Conservation (phyloP, 495 filamentous ascomycete genomes). For the Saxophila tyrrhenica region DNA sequence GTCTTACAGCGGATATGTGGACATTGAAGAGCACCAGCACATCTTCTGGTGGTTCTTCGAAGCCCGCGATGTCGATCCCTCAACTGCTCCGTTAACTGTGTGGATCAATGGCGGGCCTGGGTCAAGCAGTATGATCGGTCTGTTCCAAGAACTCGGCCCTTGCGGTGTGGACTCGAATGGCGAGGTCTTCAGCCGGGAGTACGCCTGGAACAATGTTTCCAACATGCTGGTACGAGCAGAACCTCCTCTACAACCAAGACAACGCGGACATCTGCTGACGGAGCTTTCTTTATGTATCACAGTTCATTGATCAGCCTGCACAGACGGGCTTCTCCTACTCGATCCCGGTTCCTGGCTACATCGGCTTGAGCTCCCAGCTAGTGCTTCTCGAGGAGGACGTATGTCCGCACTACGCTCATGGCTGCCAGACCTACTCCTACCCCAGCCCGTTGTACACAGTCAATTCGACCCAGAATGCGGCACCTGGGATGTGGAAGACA, state of each 20-base stretch:
- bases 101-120: constrained; percentile 55
- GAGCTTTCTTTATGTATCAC: too few species aligned
- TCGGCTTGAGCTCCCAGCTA: constrained; percentile 4
- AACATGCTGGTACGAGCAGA: constrained; percentile 47
- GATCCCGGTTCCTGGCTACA: constrained; percentile 40
- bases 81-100: constrained; percentile 45
- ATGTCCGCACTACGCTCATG: constrained; percentile 45
- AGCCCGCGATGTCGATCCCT: constrained; percentile 42
- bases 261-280: too few species aligned
- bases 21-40: constrained; percentile 48
- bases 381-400: constrained; percentile 34
- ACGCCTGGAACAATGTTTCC: constrained; percentile 44
- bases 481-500: constrained; percentile 48
- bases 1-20: constrained; percentile 56
- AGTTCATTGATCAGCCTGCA: constrained; percentile 49
- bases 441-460: constrained; percentile 40
- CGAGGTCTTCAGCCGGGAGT: constrained; percentile 45
- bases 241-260: constrained; percentile 34
- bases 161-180: constrained; percentile 43
- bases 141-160: constrained; percentile 54
- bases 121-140: constrained; percentile 48
- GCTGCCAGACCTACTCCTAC: constrained; percentile 46
- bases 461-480: constrained; percentile 42
- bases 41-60: constrained; percentile 42
- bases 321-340: constrained; percentile 51